Conservation (phyloP, 2,329 filamentous ascomycete genomes). For the Paecilomyces sp. region DNA sequence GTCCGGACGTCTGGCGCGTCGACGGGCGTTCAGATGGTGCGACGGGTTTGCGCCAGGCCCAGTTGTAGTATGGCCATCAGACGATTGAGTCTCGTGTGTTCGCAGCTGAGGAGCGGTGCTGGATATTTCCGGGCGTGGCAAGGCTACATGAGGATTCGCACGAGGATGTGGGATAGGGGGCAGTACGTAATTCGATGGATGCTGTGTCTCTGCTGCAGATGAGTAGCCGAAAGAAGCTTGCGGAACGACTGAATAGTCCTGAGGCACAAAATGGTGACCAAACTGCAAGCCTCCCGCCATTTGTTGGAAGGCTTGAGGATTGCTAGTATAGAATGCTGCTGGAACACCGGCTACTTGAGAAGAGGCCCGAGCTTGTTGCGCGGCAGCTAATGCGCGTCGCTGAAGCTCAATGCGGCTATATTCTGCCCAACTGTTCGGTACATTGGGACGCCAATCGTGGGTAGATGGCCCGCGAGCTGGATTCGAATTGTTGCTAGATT, state of each 20-base stretch:
- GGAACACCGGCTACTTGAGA: background rate
- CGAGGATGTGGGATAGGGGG: background rate
- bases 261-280: background rate
- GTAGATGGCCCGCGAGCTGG: background rate
- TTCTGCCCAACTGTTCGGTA: background rate
- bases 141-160: slow-evolving; percentile 2
- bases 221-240: background rate
- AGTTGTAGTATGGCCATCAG: background rate
- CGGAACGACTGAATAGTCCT: slow-evolving; percentile 1
- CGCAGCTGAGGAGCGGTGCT: slow-evolving; percentile 6
- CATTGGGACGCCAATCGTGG: background rate
- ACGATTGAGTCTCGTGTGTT: slow-evolving; percentile 2
- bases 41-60: background rate
- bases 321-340: background rate
- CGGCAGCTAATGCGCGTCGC: background rate
- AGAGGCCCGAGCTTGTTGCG: background rate
- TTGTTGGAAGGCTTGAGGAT: slow-evolving; percentile 1
- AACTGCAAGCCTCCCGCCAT: background rate
- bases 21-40: slow-evolving; percentile 3
- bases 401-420: background rate
- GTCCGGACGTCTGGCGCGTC: slow-evolving; percentile 5
- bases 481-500: background rate
- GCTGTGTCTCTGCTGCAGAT: background rate
- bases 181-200: background rate
- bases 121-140: slow-evolving; percentile 5